Evolutionary conservation across 2,329 filamentous ascomycete genomes (phyloP), one percentile per base, ranked within the genome.

Genomic region (Apiospora arundinis): DNA sequence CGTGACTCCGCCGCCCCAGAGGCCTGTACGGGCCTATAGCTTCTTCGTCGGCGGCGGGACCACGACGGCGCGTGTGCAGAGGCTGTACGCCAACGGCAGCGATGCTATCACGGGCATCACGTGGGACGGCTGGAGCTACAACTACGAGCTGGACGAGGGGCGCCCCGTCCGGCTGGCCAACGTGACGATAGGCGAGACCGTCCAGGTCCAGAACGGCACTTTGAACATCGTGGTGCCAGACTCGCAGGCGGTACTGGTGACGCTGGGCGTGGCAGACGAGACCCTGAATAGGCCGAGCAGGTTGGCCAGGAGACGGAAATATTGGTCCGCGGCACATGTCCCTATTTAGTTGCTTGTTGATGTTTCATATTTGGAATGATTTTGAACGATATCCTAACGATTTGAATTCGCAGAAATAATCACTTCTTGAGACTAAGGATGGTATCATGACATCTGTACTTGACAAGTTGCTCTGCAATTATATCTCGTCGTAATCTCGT

Each of bases 71-170:
- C 73, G 7, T 74, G 81, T 90, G 68, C 82, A 88, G 76, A 80
- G 89, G 37, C 78, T 92, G 44, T 77, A 82, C 67, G 90, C 90
- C 1, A 91, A 91, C 78, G 90, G 90, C 0, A 91, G 88, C 73
- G 89, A 92, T 80, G 89, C 90, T 11, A 85, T 91, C 28, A 87
- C 86, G 0, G 90, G 89, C 0, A 86, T 91, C 60, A 87, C 88
- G 0, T 92, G 86, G 81, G 88, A 91, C 77, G 90, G 89, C 1
- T 85, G 82, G 76, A 91, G 87, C 73, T 92, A 90, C 74, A 89
- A 91, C 75, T 86, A 86, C 71, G 89, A 92, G 78, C 79, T 91
- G 68, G 83, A 86, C 14, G 74, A 82, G 4, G 90, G 89, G 0
- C 80, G 78, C 77, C 88, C 89, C 2, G 87, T 90, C 45, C 77